Percentiles rank a stretch among this genome's conserved stretches.
phyloP scores from a whole-genome alignment of 108 stramenopile species.

The Nitzschia sp. region DNA sequence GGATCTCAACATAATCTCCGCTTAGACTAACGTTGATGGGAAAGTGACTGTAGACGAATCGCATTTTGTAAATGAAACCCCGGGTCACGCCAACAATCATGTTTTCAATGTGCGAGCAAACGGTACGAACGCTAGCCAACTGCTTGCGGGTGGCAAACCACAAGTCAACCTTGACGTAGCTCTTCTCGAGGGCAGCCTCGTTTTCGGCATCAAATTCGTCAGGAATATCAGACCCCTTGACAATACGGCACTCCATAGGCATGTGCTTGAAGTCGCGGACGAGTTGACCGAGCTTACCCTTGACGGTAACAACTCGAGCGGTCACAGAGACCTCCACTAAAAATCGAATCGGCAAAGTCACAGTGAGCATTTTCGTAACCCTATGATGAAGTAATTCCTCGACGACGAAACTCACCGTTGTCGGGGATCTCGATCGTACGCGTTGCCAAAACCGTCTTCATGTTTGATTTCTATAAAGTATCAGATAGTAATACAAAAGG shows the following conservation, averaged over 20 bases:
- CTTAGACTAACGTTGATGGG: conserved; percentile 96
- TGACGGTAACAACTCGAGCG: conserved; percentile 89
- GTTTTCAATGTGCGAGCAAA: conserved; percentile 99
- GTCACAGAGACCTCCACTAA: conserved; percentile 86
- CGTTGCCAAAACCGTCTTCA: conserved; percentile 86
- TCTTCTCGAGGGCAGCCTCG: conserved; percentile 42
- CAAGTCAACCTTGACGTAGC: conserved; percentile 90
- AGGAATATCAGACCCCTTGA: conserved; percentile 28
- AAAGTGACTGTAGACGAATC: conserved; percentile 99
- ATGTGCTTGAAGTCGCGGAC: conserved; percentile 96
- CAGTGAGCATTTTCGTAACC: background rate
- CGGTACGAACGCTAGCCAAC: conserved; percentile 95
- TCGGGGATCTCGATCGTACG: conserved; percentile 77
- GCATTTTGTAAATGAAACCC: conserved; percentile 99
- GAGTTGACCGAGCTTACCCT: conserved; percentile 92
- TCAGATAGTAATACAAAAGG: conserved; percentile 3
- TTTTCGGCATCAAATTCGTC: conserved; percentile 33
- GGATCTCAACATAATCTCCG: conserved; percentile 92
- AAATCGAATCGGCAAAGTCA: background rate
- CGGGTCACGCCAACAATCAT: conserved; percentile 98
- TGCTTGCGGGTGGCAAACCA: conserved; percentile 99
- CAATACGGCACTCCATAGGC: conserved; percentile 77
- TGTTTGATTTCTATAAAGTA: conserved; percentile 40
- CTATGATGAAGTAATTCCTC: background rate
- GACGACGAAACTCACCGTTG: conserved; percentile 47